Evolutionary conservation across 148 eudicot species (phyloP).

Genomic region (Chenopodium berlandieri): DNA sequence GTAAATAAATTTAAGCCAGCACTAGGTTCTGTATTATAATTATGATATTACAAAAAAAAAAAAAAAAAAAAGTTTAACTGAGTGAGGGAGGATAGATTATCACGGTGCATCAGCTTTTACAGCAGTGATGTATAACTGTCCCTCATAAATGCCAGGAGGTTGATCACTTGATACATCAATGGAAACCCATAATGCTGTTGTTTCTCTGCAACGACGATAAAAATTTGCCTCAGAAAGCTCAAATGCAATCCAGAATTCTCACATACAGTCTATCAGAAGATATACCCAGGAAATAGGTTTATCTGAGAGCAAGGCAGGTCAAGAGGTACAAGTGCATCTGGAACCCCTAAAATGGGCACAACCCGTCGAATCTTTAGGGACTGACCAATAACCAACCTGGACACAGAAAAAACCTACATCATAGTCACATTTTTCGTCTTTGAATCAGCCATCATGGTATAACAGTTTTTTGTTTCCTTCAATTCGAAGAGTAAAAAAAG

Average conservation of each 20-base stretch:
- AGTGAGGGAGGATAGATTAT: slow-evolving; percentile 40
- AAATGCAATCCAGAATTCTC: not conserved
- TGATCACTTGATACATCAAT: slow-evolving; percentile 72
- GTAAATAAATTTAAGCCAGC: slow-evolving; percentile 5
- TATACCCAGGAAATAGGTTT: slow-evolving; percentile 76
- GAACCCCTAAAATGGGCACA: slow-evolving; percentile 87
- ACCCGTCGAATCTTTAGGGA: slow-evolving; percentile 76
- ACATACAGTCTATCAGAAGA: not conserved
- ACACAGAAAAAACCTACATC: slow-evolving; percentile 17
- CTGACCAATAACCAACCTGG: slow-evolving; percentile 71
- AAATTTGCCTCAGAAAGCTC: slow-evolving; percentile 28
- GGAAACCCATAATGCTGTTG: slow-evolving; percentile 83
- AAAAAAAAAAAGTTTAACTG: slow-evolving; percentile 23
- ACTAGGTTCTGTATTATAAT: slow-evolving; percentile 15
- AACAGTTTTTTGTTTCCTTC: not conserved
- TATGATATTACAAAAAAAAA: too few relatives aligned
- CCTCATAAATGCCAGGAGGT: slow-evolving; percentile 88
- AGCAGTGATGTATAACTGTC: slow-evolving; percentile 75
- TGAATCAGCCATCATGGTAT: not conserved
- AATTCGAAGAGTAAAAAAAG: not conserved
- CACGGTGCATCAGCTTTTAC: slow-evolving; percentile 78
- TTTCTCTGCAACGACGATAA: slow-evolving; percentile 63
- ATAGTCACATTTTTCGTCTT: not conserved
- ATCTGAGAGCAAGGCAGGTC: slow-evolving; percentile 69
- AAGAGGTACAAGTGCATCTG: slow-evolving; percentile 99